These are phyloP conservation scores for Colletotrichum phormii DNA, from an alignment of 2,329 filamentous ascomycete genomes.

Conservation along the genomic window DNA sequence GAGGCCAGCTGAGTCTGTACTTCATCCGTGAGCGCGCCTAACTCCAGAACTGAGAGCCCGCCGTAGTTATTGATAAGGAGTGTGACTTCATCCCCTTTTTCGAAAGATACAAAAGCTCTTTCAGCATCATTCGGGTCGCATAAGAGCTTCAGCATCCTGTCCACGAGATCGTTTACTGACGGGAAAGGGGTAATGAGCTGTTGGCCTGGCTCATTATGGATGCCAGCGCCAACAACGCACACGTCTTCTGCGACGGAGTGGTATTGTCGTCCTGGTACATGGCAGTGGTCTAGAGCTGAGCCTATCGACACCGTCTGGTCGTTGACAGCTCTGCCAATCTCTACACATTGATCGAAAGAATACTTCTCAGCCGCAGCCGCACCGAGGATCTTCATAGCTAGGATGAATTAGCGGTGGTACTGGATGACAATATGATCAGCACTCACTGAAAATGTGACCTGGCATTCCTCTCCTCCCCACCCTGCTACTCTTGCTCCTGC, in stretches of 20 bases:
- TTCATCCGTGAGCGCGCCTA: conserved; percentile 66
- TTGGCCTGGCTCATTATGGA: conserved; percentile 59
- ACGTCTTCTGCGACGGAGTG: conserved; percentile 54
- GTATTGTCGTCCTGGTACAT: conserved; percentile 74
- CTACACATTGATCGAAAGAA: conserved; percentile 67
- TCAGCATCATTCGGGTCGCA: conserved; percentile 64
- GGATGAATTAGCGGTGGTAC: conserved; percentile 46
- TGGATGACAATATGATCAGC: too few species aligned
- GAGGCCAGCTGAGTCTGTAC: conserved; percentile 58
- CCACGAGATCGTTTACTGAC: conserved; percentile 50
- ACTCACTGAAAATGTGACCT: conserved; percentile 64
- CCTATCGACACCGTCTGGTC: conserved; percentile 74
- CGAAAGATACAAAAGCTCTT: conserved; percentile 63
- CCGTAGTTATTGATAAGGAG: conserved; percentile 70
- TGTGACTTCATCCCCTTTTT: conserved; percentile 56
- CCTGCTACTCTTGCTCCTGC: conserved; percentile 73
- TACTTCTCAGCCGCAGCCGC: conserved; percentile 71
- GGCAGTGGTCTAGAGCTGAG: conserved; percentile 77
- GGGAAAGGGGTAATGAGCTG: conserved; percentile 51
- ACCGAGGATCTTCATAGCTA: conserved; percentile 77
- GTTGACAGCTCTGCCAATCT: conserved; percentile 67
- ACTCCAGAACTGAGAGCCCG: conserved; percentile 64
- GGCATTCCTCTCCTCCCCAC: conserved; percentile 80
- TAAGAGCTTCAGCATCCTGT: conserved; percentile 63
- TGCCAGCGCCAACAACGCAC: conserved; percentile 63